phyloP scores from a whole-genome alignment of 1,284 basidiomycete genomes.

The Fomitopsis betulina region DNA sequence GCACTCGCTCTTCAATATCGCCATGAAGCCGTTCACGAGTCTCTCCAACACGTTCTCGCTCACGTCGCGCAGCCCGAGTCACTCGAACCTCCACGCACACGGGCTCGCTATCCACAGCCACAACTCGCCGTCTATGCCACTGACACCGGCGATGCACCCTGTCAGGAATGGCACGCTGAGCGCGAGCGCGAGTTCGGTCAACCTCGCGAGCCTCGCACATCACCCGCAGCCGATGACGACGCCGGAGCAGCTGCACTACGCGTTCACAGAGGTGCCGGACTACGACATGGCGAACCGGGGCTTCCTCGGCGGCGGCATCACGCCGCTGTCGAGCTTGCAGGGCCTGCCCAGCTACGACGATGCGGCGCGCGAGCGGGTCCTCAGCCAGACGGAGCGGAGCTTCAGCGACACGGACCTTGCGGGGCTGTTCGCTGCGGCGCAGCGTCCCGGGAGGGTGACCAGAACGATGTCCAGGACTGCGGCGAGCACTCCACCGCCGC shows the following conservation, averaged over 20 bases:
- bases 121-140: neutral
- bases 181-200: constrained; percentile 16
- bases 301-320: constrained; percentile 81
- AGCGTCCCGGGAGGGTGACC: neutral
- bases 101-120: neutral
- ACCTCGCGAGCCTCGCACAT: constrained; percentile 14
- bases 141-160: constrained; percentile 3
- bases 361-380: constrained; percentile 18
- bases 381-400: constrained; percentile 18
- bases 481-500: constrained; percentile 3
- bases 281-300: constrained; percentile 71
- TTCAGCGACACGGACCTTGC: constrained; percentile 25
- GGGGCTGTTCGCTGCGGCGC: constrained; percentile 19
- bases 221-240: constrained; percentile 28
- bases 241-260: constrained; percentile 46
- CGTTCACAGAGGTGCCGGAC: constrained; percentile 75
- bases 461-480: neutral
- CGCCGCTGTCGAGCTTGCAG: constrained; percentile 69
- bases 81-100: constrained; percentile 27
- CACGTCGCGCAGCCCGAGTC: constrained; percentile 30
- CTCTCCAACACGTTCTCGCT: constrained; percentile 32
- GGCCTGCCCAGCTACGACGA: constrained; percentile 84
- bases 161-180: constrained; percentile 18
- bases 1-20: constrained; percentile 50
- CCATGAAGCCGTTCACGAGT: constrained; percentile 58